Evolutionary conservation across 306 rosid species (phyloP).

Genomic region (Casuarina cunninghamiana): DNA sequence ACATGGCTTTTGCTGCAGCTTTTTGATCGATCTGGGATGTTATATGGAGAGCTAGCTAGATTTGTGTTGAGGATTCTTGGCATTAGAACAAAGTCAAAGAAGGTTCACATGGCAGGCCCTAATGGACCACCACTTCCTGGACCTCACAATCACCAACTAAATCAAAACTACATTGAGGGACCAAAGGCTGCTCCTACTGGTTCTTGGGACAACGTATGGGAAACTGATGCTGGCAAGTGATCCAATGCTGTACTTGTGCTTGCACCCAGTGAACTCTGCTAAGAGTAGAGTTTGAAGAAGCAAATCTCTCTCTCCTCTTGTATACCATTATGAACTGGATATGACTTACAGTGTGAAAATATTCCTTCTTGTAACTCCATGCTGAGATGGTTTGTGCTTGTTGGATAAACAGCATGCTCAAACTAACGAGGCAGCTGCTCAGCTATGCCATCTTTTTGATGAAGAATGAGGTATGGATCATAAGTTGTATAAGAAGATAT

Average conservation of each 20-base stretch:
- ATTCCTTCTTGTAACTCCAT: slow-evolving; percentile 9
- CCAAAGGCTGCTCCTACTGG: slow-evolving; percentile 68
- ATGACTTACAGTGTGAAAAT: neutral
- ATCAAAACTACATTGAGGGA: slow-evolving; percentile 62
- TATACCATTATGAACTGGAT: neutral
- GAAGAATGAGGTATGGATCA: neutral
- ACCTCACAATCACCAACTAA: slow-evolving; percentile 31
- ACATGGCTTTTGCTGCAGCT: slow-evolving; percentile 52
- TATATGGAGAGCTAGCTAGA: slow-evolving; percentile 94
- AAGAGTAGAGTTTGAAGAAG: slow-evolving; percentile 8
- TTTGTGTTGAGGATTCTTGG: slow-evolving; percentile 81
- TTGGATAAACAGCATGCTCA: slow-evolving; percentile 24
- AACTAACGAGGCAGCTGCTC: slow-evolving; percentile 1
- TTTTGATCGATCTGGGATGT: slow-evolving; percentile 82
- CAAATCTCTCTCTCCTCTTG: neutral
- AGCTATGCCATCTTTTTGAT: slow-evolving; percentile 21
- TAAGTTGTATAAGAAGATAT: slow-evolving; percentile 21
- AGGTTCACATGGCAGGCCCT: slow-evolving; percentile 55
- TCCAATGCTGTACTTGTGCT: neutral
- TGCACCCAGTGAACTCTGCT: slow-evolving; percentile 2
- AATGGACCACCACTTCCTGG: slow-evolving; percentile 61
- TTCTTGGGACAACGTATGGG: slow-evolving; percentile 95
- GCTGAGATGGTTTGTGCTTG: slow-evolving; percentile 17
- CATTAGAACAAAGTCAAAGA: slow-evolving; percentile 53
- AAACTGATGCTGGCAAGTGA: slow-evolving; percentile 45